A percentile compares a stretch with the other conserved stretches of the same genome.
phyloP scores from a whole-genome alignment of 345 rosid genomes.

The Gossypium herbaceum region DNA sequence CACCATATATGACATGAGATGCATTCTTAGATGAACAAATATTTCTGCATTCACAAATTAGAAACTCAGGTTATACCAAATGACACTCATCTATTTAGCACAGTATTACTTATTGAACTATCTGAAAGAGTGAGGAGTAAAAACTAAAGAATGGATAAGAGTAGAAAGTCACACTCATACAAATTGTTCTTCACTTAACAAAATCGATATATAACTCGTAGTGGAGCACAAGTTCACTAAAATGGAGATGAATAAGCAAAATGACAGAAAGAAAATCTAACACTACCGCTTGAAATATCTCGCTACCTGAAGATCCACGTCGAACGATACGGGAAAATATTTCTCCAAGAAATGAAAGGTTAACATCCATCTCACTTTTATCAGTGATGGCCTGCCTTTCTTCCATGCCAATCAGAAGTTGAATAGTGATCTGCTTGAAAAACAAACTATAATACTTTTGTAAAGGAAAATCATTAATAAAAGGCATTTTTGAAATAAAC shows the following conservation, averaged over 20 bases:
- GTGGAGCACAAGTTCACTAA: conserved; percentile 5
- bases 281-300: conserved; percentile 1
- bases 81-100: neutral
- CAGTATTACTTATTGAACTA: neutral
- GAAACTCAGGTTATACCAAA: neutral
- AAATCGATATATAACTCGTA: conserved; percentile 5
- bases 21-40: neutral
- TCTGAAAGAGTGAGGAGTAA: neutral
- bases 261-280: conserved; percentile 6
- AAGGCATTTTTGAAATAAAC: conserved; percentile 15
- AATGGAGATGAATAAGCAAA: conserved; percentile 7
- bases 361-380: conserved; percentile 28
- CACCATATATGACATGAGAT: neutral
- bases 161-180: too few species aligned
- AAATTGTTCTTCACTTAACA: neutral
- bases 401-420: conserved; percentile 53
- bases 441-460: conserved; percentile 48
- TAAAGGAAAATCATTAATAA: conserved; percentile 40
- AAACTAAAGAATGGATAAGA: neutral
- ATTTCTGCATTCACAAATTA: neutral
- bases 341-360: conserved; percentile 59
- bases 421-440: conserved; percentile 67
- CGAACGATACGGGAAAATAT: conserved; percentile 78
- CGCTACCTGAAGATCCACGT: conserved; percentile 91
- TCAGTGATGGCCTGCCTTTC: conserved; percentile 30